These are phyloP conservation scores for Dalbergia oliveri DNA, from an alignment of 306 rosid genomes.

Conservation along the genomic window DNA sequence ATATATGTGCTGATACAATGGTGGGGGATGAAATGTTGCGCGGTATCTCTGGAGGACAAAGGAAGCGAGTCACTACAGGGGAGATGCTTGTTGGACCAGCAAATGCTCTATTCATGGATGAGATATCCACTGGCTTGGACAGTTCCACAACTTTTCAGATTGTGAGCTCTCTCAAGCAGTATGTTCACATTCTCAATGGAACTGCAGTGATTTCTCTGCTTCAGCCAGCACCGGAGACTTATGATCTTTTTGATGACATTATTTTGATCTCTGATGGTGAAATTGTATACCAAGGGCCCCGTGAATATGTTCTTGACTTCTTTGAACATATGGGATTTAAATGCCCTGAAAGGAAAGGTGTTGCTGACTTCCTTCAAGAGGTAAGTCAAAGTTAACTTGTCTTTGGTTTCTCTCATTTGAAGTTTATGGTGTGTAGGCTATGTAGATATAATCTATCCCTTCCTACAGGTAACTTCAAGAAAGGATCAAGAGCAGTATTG, in stretches of 20 bases:
- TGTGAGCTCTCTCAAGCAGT: slow-evolving; percentile 64
- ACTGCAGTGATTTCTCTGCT: slow-evolving; percentile 71
- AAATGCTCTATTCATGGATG: slow-evolving; percentile 78
- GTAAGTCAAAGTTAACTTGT: slow-evolving; percentile 12
- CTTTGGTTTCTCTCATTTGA: not conserved
- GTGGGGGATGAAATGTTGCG: slow-evolving; percentile 52
- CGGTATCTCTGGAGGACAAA: slow-evolving; percentile 60
- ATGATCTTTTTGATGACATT: slow-evolving; percentile 69
- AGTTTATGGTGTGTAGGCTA: not conserved
- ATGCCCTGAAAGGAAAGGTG: slow-evolving; percentile 57
- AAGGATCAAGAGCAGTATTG: slow-evolving; percentile 34
- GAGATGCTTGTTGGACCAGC: slow-evolving; percentile 82
- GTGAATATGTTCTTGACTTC: slow-evolving; percentile 44
- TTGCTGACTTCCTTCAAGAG: slow-evolving; percentile 31
- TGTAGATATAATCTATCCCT: not conserved
- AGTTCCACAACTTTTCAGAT: slow-evolving; percentile 81
- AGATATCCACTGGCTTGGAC: slow-evolving; percentile 56
- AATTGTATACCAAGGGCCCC: slow-evolving; percentile 34
- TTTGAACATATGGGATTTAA: slow-evolving; percentile 61
- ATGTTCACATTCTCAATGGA: slow-evolving; percentile 67
- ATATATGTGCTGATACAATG: slow-evolving; percentile 73
- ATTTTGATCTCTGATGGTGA: slow-evolving; percentile 44
- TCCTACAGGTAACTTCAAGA: not conserved
- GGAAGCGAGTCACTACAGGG: slow-evolving; percentile 47
- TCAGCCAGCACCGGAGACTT: slow-evolving; percentile 85